Percentiles rank a stretch among this genome's conserved stretches.
Evolutionary conservation across 2,329 filamentous ascomycete species (phyloP).

Genomic region (Penicillium sp.): DNA sequence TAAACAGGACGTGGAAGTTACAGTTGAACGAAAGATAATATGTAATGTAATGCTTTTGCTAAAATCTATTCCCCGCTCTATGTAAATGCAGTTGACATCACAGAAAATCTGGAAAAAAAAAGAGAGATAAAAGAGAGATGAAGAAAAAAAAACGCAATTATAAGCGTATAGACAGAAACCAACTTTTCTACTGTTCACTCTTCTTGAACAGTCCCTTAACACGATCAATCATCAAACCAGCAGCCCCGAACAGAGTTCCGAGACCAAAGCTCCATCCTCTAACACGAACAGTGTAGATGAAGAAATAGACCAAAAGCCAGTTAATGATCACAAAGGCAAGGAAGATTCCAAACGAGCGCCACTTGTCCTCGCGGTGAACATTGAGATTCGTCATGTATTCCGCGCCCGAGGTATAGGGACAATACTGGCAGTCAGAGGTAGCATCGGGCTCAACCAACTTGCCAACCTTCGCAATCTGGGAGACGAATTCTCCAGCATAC

Average conservation of each 20-base stretch:
- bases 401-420: slow-evolving; percentile 64
- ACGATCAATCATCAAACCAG: slow-evolving; percentile 45
- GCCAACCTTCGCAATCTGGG: slow-evolving; percentile 51
- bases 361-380: slow-evolving; percentile 62
- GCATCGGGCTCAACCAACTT: slow-evolving; percentile 66
- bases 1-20: no score
- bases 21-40: not conserved
- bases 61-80: slow-evolving; percentile 11
- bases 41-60: not conserved
- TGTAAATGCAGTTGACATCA: slow-evolving; percentile 25
- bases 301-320: slow-evolving; percentile 73
- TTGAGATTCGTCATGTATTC: slow-evolving; percentile 67
- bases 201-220: slow-evolving; percentile 32
- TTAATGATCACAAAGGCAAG: slow-evolving; percentile 70
- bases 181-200: slow-evolving; percentile 18
- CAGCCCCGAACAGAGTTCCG: slow-evolving; percentile 54
- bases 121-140: not conserved
- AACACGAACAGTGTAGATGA: slow-evolving; percentile 73
- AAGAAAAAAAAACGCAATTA: not conserved
- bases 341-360: slow-evolving; percentile 73
- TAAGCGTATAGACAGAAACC: not conserved
- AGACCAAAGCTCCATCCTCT: slow-evolving; percentile 72
- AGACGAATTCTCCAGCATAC: slow-evolving; percentile 65
- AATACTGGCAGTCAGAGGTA: slow-evolving; percentile 67
- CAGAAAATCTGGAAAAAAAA: slow-evolving; percentile 2